Conservation (phyloP, 192 early-diverging fungal genomes). For the Phlyctochytrium bullatum region DNA sequence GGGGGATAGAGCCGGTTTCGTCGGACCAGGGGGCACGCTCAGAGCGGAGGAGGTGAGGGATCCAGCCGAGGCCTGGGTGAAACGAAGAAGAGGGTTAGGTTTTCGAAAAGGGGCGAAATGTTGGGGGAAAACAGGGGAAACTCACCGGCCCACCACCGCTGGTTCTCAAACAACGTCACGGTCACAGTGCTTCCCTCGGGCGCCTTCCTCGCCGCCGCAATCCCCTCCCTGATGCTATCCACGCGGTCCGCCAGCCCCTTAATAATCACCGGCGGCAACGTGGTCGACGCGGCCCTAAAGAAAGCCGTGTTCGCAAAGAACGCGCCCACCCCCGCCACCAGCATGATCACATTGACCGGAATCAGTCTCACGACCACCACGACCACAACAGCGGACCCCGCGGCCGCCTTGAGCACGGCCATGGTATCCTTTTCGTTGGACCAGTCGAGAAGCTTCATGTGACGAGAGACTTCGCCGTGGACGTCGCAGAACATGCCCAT, state of each 20-base stretch:
- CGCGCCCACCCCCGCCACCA: constrained; percentile 52
- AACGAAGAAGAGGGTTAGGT: neutral
- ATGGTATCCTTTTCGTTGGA: constrained; percentile 34
- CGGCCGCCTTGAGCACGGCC: constrained; percentile 20
- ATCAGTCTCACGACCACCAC: constrained; percentile 29
- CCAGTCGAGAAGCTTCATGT: constrained; percentile 34
- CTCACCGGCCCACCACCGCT: constrained; percentile 71
- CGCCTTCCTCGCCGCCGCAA: constrained; percentile 13
- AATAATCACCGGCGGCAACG: constrained; percentile 40
- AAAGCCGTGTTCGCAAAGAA: constrained; percentile 65
- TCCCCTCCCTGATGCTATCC: constrained; percentile 35
- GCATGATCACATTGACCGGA: constrained; percentile 33
- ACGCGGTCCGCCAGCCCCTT: constrained; percentile 32
- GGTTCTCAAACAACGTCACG: constrained; percentile 65
- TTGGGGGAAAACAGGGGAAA: neutral
- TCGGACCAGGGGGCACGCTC: constrained; percentile 71
- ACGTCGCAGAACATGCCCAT: constrained; percentile 58
- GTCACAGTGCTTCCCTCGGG: constrained; percentile 20
- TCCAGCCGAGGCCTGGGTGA: constrained; percentile 63
- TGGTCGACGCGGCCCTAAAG: constrained; percentile 38
- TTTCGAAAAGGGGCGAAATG: neutral
- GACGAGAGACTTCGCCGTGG: constrained; percentile 34
- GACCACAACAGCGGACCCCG: constrained; percentile 34
- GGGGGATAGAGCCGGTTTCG: constrained; percentile 50
- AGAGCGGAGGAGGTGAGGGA: constrained; percentile 57